These are phyloP conservation scores for Orobanche coerulescens DNA, from an alignment of 257 asterid genomes.

Conservation along the genomic window DNA sequence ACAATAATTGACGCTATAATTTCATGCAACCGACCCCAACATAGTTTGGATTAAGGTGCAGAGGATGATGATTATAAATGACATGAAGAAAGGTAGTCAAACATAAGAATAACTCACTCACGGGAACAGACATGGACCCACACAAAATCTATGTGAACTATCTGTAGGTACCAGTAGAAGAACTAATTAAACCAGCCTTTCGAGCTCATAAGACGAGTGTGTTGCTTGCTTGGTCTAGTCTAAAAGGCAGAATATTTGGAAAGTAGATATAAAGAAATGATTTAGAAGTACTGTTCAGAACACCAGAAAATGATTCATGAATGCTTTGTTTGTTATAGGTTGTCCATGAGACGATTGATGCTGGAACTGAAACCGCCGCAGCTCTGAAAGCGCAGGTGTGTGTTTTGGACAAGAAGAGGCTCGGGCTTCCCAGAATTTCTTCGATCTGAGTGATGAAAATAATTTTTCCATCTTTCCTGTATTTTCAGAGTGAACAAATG, in stretches of 20 bases:
- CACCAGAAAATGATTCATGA: slow-evolving; percentile 17
- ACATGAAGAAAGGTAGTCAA: neutral
- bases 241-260: neutral
- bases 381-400: slow-evolving; percentile 96
- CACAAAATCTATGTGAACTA: neutral
- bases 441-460: slow-evolving; percentile 17
- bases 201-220: neutral
- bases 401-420: slow-evolving; percentile 23
- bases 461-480: slow-evolving; percentile 18
- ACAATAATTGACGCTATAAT: too few relatives aligned
- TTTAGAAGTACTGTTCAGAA: slow-evolving; percentile 3
- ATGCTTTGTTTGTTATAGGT: slow-evolving; percentile 46
- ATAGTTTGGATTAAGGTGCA: too few relatives aligned
- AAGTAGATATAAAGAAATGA: neutral
- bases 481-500: slow-evolving; percentile 92
- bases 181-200: neutral
- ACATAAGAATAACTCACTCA: neutral
- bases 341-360: slow-evolving; percentile 79
- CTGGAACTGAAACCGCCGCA: slow-evolving; percentile 95
- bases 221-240: neutral
- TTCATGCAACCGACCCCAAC: too few relatives aligned
- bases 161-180: neutral
- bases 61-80: too few relatives aligned
- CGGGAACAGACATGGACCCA: neutral
- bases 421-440: slow-evolving; percentile 15